Base-by-base conservation (phyloP, 768 basidiomycete species). In the Dioszegia crocea region DNA sequence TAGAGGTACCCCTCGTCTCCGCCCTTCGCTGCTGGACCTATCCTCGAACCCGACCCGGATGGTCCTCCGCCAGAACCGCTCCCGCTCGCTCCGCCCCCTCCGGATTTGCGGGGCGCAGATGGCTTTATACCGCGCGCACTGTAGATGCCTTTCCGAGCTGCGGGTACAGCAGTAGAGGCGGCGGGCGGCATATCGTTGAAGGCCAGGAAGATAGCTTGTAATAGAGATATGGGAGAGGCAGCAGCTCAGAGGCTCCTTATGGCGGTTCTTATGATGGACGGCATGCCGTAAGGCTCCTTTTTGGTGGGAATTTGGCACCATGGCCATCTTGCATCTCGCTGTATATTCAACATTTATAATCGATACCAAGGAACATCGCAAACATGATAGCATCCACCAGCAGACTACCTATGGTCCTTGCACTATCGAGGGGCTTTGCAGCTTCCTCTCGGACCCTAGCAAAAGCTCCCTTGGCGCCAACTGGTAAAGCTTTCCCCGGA, bases 1-100 rank as follows among this genome's bases (percentile, higher is more conserved):
- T 73, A 73, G 27, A 73, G 49, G 60, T 70, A 73, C 26, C 71
- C 71, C 52, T 65, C 64, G 26, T 71, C 70, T 11, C 53, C 48
- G 12, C 62, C 60, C 43, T 63, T 67, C 0, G 71, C 65, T 30
- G 60, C 59, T 6, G 66, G 65, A 10, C 68, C 71, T 1, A 57
- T 61, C 30, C 71, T 31, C 10, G 50, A 52, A 21, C 57, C 49
- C 2, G 51, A 21, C n/a, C 26, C 50, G 9, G 45, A 46, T 3
- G 47, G 26, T 14, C 23, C 47, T 30, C 23, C 51, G 14, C 39
- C 16, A 21, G 3, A 4, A 21, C 8, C 33, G 26, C 30, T 26
- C n/a, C n/a, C n/a, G 27, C 36, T 27, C 8, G n/a, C 29, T 5
- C 49, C 49, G n/a, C n/a, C n/a, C 33, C 40, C 40, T 1, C 51